A percentile compares a stretch with the other conserved stretches of the same genome.
Conservation (phyloP, 768 basidiomycete species). For the Mycena leptocephala region DNA sequence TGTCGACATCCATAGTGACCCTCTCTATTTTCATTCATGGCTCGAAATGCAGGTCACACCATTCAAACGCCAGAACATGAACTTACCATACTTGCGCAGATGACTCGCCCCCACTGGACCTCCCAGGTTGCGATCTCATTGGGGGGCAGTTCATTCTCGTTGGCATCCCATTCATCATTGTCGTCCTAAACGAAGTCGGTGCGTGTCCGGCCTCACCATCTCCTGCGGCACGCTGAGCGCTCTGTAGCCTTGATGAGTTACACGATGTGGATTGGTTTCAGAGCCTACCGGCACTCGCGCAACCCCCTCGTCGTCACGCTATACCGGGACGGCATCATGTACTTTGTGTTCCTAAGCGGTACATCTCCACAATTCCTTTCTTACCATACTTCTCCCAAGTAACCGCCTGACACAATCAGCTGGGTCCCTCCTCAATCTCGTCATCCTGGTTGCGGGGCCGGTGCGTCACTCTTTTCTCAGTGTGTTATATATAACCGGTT, state of each 20-base stretch:
- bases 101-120: neutral
- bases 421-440: neutral
- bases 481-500: neutral
- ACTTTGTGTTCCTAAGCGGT: neutral
- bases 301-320: neutral
- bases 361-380: neutral
- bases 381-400: too few relatives aligned
- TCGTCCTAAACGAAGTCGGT: constrained; percentile 15
- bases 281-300: neutral
- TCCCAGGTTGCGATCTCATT: constrained; percentile 16
- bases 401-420: neutral
- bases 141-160: constrained; percentile 18
- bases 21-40: neutral
- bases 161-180: constrained; percentile 14
- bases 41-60: neutral
- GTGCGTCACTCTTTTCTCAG: neutral
- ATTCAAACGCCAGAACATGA: neutral
- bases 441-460: constrained; percentile 1
- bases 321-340: neutral
- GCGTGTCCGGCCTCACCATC: neutral
- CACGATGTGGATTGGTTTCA: neutral
- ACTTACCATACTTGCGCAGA: neutral
- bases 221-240: neutral
- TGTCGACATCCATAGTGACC: neutral
- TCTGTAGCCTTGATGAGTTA: neutral